These are phyloP conservation scores for Diospyros kaki DNA, from an alignment of 148 eudicot species.

Conservation along the genomic window DNA sequence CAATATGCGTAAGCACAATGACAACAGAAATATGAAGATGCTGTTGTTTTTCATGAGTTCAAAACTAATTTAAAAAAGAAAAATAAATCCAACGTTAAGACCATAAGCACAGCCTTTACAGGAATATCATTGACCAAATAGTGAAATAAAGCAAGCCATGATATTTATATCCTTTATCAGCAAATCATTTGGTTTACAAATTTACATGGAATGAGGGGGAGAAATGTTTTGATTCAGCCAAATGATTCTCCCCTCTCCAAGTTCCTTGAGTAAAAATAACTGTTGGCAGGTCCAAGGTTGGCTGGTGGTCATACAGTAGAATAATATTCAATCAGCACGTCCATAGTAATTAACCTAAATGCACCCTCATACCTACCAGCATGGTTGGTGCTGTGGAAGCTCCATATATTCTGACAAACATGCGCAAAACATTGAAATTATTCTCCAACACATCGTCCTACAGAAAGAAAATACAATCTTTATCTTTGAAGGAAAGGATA, in stretches of 20 bases:
- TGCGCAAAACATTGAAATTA: constrained; percentile 83
- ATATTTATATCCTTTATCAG: not conserved
- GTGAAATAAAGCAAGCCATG: not conserved
- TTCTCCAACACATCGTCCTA: constrained; percentile 91
- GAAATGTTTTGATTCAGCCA: too few species aligned
- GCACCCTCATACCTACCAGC: constrained; percentile 50
- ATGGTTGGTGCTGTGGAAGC: constrained; percentile 60
- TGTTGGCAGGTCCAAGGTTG: too few species aligned
- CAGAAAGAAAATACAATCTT: constrained; percentile 9
- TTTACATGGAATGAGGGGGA: too few species aligned
- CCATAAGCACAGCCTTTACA: not conserved
- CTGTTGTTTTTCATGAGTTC: not conserved
- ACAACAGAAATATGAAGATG: constrained; percentile 3
- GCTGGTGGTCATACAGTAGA: too few species aligned
- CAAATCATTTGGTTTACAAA: too few species aligned
- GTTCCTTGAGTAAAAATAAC: too few species aligned
- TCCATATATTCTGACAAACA: constrained; percentile 81
- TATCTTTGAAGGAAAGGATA: constrained; percentile 2
- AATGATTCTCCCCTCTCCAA: too few species aligned
- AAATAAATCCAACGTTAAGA: not conserved
- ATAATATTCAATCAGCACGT: too few species aligned
- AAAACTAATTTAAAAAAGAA: not conserved
- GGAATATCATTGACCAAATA: not conserved
- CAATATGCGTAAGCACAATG: not conserved
- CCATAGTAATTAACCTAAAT: too few species aligned